A percentile compares a stretch with the other conserved stretches of the same genome.
These are phyloP conservation scores for Boletus holoroseus DNA, from an alignment of 1,284 basidiomycete genomes.

Conservation along the genomic window DNA sequence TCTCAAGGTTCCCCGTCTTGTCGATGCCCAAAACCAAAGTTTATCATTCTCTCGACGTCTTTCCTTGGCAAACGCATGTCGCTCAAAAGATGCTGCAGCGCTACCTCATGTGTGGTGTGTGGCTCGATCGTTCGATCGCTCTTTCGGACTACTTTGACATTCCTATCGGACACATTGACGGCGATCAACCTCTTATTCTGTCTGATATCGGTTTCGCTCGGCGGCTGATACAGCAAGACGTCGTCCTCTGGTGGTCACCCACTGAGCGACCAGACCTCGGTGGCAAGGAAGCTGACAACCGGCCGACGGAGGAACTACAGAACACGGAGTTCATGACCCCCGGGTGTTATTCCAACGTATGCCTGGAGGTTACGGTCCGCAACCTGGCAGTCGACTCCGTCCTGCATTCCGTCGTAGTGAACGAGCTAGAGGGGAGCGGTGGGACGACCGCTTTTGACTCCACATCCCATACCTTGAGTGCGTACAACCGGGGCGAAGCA, in stretches of 20 bases:
- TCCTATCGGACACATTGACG: constrained; percentile 87
- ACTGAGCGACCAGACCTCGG: constrained; percentile 90
- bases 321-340: constrained; percentile 82
- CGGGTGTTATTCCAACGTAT: constrained; percentile 91
- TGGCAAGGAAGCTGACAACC: constrained; percentile 84
- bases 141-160: constrained; percentile 91
- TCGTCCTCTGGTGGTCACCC: constrained; percentile 96
- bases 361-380: constrained; percentile 83
- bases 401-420: constrained; percentile 89
- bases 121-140: constrained; percentile 78
- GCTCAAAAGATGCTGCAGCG: constrained; percentile 78
- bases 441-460: constrained; percentile 93
- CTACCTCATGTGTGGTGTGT: constrained; percentile 74
- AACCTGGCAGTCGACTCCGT: constrained; percentile 95
- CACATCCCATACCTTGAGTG: constrained; percentile 85
- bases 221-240: constrained; percentile 80
- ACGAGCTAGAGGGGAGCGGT: constrained; percentile 93
- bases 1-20: constrained; percentile 83
- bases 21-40: constrained; percentile 75
- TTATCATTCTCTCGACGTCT: constrained; percentile 69
- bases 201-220: constrained; percentile 92
- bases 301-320: constrained; percentile 73
- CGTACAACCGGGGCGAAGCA: constrained; percentile 77
- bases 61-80: constrained; percentile 73
- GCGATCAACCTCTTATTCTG: constrained; percentile 82